A percentile compares a stretch with the other conserved stretches of the same genome.
These are phyloP conservation scores for Fusarium xylarioides DNA, from an alignment of 2,329 filamentous ascomycete species.

Conservation along the genomic window DNA sequence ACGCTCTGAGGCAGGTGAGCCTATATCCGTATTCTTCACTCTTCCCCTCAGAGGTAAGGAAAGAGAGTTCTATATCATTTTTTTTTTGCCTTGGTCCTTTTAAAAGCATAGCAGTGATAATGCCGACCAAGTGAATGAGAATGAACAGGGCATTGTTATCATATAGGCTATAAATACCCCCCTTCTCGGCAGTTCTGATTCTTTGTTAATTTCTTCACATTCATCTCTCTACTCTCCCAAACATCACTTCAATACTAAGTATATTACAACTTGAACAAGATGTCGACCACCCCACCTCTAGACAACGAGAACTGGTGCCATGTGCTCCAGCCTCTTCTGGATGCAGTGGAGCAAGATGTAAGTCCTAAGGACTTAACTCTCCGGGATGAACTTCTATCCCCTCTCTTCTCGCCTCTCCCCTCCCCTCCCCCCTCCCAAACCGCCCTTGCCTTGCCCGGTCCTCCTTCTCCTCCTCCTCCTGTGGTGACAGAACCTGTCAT, in stretches of 20 bases:
- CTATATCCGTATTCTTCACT: background rate
- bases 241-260: background rate
- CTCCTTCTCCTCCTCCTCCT: background rate
- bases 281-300: background rate
- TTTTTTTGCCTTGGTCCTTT: background rate
- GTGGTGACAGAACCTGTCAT: too few relatives aligned
- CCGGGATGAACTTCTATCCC: too few relatives aligned
- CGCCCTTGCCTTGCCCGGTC: too few relatives aligned
- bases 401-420: too few relatives aligned
- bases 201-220: background rate
- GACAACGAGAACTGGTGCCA: fast-evolving
- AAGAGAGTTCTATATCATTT: background rate
- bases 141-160: background rate
- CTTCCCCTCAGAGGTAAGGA: background rate
- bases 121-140: too few relatives aligned
- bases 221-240: background rate
- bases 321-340: fast-evolving
- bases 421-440: too few relatives aligned
- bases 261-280: background rate
- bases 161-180: background rate
- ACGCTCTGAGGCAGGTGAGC: too few relatives aligned
- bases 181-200: background rate
- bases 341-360: background rate
- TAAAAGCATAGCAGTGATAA: background rate
- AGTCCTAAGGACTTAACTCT: background rate